Evolutionary conservation across 1,139 yeast species (phyloP), one percentile per base, ranked within the genome.

Genomic region (Yamadazyma triangularis): DNA sequence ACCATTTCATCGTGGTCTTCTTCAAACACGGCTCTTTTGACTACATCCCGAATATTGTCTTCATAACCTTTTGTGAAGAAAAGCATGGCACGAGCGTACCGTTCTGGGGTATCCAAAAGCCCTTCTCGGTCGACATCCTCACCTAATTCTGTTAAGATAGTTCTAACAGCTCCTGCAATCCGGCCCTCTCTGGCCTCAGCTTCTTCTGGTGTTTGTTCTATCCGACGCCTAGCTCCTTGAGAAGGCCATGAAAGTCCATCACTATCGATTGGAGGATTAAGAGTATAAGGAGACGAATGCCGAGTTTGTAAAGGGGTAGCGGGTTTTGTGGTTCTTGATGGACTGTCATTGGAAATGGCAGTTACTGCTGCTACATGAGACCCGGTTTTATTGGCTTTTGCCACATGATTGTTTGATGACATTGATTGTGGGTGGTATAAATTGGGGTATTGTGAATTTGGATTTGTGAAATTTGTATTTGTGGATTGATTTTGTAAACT

Each of bases 1-100:
- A 91, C 98, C 97, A 91, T 91, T 56, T 91, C 99, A 55, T 91
- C 97, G 55, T 93, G 98, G 54, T 93, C 95, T 55, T 91, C 98
- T 56, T 91, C 96, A 47, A 93, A 93, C 9, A 93, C 95, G 0
- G 98, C 98, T 38, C 88, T 72, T 50, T 93, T 91, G 48, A 93
- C 83, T 20, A 89, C 96, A 51, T 88, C 96, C 39, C 81, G 65
- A 37, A 85, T 81, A 53, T 88, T 88, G 45, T 89, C 95, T 59
- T 89, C 96, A 56, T 91, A 91, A 8, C 99, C 99, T 53, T 88
- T 86, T 14, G 99, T 91, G 67, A 93, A 88, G 50, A 67, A 91
- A 31, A 91, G 69, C 95, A 91, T 87, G 14, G 99, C 98, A 40
- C 94, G 73, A 2, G 99, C 98, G 54, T 88, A 91, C 44, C 99